Evolutionary conservation across 805 yeast genomes (phyloP).

Genomic region (Sungouiella blattae): DNA sequence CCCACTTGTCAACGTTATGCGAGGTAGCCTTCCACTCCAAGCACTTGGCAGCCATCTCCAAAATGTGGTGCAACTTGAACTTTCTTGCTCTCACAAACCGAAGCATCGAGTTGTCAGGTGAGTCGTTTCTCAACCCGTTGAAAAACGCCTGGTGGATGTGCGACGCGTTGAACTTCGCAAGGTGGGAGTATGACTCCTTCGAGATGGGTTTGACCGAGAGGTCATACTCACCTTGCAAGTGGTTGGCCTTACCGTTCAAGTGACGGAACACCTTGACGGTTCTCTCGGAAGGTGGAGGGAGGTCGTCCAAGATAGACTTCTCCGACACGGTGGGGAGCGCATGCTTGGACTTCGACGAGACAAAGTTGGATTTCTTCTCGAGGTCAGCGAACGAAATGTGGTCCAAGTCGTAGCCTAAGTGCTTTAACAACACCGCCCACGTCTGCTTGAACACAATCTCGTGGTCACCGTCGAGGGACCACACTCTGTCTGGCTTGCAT

Average conservation of each 20-base stretch:
- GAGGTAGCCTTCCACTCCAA: slow-evolving; percentile 14
- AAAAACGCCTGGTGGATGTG: slow-evolving; percentile 15
- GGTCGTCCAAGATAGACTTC: slow-evolving; percentile 6
- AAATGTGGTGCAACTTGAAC: slow-evolving; percentile 10
- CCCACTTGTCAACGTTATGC: slow-evolving; percentile 24
- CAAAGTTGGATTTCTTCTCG: slow-evolving; percentile 8
- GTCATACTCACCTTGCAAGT: slow-evolving; percentile 9
- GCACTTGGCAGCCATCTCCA: slow-evolving; percentile 13
- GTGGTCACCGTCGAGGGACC: slow-evolving; percentile 44
- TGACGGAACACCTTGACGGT: slow-evolving; percentile 6
- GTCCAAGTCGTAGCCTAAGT: slow-evolving; percentile 16
- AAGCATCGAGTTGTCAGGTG: slow-evolving; percentile 15
- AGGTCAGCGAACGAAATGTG: slow-evolving; percentile 9
- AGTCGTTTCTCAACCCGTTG: slow-evolving; percentile 12
- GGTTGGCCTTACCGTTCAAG: slow-evolving; percentile 9
- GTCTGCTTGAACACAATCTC: slow-evolving; percentile 64
- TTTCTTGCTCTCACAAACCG: slow-evolving; percentile 17
- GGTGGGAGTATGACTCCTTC: slow-evolving; percentile 5
- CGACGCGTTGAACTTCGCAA: slow-evolving; percentile 9
- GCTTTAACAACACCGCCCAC: slow-evolving; percentile 64
- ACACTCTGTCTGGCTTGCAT: slow-evolving; percentile 14
- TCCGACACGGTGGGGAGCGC: slow-evolving; percentile 11
- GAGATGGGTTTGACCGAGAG: slow-evolving; percentile 5
- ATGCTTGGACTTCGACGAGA: slow-evolving; percentile 10
- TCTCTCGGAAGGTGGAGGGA: slow-evolving; percentile 10